Percentiles rank a stretch among this genome's conserved stretches.
These are phyloP conservation scores for Penicillium sumatraense DNA, from an alignment of 2,329 filamentous ascomycete species.

Conservation along the genomic window DNA sequence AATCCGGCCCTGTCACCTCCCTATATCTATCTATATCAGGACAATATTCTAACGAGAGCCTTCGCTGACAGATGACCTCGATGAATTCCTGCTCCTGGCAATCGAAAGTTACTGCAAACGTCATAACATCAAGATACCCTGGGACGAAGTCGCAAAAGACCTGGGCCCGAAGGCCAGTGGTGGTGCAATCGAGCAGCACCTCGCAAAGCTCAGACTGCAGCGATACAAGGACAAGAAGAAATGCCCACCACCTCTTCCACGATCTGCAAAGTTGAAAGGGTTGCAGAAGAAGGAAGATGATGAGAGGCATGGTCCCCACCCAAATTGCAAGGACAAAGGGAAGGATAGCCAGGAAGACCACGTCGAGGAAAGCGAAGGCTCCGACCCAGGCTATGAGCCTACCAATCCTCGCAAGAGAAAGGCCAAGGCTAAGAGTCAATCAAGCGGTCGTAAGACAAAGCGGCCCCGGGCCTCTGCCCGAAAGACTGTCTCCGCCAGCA, in stretches of 20 bases:
- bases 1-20: too few species aligned
- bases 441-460: not conserved
- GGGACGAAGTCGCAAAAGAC: slow-evolving; percentile 42
- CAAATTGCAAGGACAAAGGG: too few species aligned
- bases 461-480: not conserved
- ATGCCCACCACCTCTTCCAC: slow-evolving; percentile 47
- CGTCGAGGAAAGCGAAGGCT: not conserved
- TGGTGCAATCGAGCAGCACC: slow-evolving; percentile 52
- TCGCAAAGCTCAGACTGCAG: slow-evolving; percentile 48
- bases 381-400: not conserved
- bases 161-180: slow-evolving; percentile 49
- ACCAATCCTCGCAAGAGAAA: not conserved
- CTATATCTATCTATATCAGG: too few species aligned
- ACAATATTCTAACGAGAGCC: too few species aligned
- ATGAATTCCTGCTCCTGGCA: slow-evolving; percentile 47
- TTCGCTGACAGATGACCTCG: slow-evolving; percentile 49
- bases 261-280: too few species aligned
- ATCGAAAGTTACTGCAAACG: slow-evolving; percentile 48
- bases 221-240: slow-evolving; percentile 36
- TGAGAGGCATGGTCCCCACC: too few species aligned
- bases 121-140: slow-evolving; percentile 47
- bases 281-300: too few species aligned
- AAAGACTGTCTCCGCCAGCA: not conserved
- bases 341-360: not conserved
- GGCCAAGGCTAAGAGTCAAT: not conserved